A percentile compares a stretch with the other conserved stretches of the same genome.
These are phyloP conservation scores for Cladosporium oxysporum DNA, from an alignment of 2,329 filamentous ascomycete genomes.

Conservation along the genomic window DNA sequence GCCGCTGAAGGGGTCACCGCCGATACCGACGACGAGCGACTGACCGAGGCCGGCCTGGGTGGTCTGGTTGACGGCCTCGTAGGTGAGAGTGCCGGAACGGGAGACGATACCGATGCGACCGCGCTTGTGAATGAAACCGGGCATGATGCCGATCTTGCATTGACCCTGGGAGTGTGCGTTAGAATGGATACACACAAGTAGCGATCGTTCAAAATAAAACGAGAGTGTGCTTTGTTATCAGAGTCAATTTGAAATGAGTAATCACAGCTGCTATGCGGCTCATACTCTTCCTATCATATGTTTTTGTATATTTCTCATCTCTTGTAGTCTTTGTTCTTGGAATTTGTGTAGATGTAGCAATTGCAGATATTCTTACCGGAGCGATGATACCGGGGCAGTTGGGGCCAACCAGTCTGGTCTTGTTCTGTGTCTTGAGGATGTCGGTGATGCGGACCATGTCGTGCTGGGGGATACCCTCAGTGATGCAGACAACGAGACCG, in stretches of 20 bases:
- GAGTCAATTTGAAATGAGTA: constrained; percentile 23
- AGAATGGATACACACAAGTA: constrained; percentile 1
- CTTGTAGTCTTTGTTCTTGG: constrained; percentile 21
- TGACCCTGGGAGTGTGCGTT: constrained; percentile 62
- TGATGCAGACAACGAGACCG: constrained; percentile 94
- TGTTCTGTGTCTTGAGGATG: constrained; percentile 95
- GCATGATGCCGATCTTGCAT: constrained; percentile 99
- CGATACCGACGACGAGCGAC: constrained; percentile 96
- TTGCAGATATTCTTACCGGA: constrained; percentile 51
- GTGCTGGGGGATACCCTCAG: constrained; percentile 96
- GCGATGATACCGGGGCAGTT: constrained; percentile 99
- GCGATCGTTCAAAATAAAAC: neutral
- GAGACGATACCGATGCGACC: constrained; percentile 98
- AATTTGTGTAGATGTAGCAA: neutral
- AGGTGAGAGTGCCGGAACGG: constrained; percentile 95
- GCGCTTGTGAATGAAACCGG: constrained; percentile 99
- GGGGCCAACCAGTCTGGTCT: constrained; percentile 93
- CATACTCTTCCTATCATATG: constrained; percentile 43
- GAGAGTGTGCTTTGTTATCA: neutral
- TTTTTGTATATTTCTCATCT: constrained; percentile 33
- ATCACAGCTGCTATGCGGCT: constrained; percentile 36
- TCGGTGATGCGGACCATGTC: constrained; percentile 99
- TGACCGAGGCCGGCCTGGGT: constrained; percentile 95
- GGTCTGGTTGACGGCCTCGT: constrained; percentile 99
- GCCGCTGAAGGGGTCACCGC: constrained; percentile 96